Evolutionary conservation across 495 filamentous ascomycete species (phyloP).

Genomic region (Amniculicola lignicola): DNA sequence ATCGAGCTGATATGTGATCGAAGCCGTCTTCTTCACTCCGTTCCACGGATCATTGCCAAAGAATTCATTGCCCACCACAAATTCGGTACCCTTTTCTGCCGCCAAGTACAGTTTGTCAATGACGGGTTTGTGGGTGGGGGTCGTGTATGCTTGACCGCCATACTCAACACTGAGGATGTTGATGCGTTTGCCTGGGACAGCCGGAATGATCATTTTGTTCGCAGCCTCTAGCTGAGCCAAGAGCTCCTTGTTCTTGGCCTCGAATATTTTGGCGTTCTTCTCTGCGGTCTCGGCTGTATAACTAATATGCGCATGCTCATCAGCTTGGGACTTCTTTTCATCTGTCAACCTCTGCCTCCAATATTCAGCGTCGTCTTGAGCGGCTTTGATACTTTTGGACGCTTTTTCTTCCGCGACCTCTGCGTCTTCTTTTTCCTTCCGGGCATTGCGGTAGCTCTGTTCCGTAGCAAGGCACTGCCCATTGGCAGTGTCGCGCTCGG

Average conservation of each 20-base stretch:
- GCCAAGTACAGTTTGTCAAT: not conserved
- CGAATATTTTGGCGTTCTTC: too few relatives aligned
- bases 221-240: not conserved
- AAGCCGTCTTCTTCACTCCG: not conserved
- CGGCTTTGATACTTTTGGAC: too few relatives aligned
- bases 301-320: too few relatives aligned
- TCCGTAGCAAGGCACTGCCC: too few relatives aligned
- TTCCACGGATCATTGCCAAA: not conserved
- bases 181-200: not conserved
- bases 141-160: not conserved
- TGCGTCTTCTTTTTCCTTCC: too few relatives aligned
- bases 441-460: too few relatives aligned
- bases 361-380: too few relatives aligned
- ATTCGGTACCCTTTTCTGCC: not conserved
- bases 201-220: not conserved
- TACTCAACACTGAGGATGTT: constrained; percentile 6
- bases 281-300: too few relatives aligned
- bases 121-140: not conserved
- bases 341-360: too few relatives aligned
- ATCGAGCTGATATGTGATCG: constrained; percentile 1
- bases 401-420: too few relatives aligned
- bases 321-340: too few relatives aligned
- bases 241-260: not conserved
- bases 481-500: too few relatives aligned
- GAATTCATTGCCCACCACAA: constrained; percentile 1